These are phyloP conservation scores for Fusarium piperis DNA, from an alignment of 2,329 filamentous ascomycete species.

Conservation along the genomic window DNA sequence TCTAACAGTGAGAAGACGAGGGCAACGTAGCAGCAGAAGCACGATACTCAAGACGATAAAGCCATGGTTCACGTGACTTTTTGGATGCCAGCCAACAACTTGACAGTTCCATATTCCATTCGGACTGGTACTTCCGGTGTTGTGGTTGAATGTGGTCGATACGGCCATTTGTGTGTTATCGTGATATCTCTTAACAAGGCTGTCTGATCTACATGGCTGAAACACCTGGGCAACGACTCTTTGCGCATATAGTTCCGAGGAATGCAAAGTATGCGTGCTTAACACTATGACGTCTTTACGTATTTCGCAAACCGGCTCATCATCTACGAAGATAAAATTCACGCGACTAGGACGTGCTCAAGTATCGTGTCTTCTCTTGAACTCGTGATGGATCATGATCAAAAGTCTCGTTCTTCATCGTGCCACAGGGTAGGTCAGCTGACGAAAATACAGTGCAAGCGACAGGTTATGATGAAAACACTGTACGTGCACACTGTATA, in stretches of 20 bases:
- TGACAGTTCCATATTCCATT: background rate
- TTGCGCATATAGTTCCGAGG: background rate
- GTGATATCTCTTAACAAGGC: background rate
- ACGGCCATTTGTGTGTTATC: background rate
- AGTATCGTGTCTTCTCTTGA: background rate
- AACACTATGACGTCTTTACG: background rate
- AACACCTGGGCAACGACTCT: background rate
- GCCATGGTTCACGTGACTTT: background rate
- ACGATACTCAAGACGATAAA: background rate
- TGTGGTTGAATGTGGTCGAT: background rate
- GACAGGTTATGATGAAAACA: accelerated
- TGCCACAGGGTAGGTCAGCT: conserved; percentile 14
- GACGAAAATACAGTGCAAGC: background rate
- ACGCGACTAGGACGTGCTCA: background rate
- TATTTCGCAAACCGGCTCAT: background rate
- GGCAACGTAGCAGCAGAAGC: background rate
- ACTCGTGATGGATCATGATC: background rate
- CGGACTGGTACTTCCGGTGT: background rate
- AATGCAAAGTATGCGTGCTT: background rate
- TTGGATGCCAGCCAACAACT: too few species aligned
- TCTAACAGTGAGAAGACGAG: background rate
- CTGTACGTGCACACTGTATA: conserved; percentile 19
- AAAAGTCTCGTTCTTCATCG: background rate
- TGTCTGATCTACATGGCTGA: background rate
- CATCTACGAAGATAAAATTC: background rate